A percentile compares a stretch with the other conserved stretches of the same genome.
phyloP scores from a whole-genome alignment of 2,329 filamentous ascomycete genomes.

The Penicillium sclerotigenum region DNA sequence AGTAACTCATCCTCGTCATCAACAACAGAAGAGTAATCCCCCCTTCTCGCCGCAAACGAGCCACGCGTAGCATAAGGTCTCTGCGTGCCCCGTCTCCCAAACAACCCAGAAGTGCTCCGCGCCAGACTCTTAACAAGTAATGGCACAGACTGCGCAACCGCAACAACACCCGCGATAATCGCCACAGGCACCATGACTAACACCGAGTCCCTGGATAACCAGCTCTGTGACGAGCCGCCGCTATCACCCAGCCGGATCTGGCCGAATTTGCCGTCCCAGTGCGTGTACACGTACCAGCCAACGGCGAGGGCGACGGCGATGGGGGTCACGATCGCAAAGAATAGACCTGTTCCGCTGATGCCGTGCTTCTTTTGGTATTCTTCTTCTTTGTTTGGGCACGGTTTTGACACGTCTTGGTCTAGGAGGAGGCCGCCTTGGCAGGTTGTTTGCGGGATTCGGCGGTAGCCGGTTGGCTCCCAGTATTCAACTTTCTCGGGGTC shows the following conservation, averaged over 20 bases:
- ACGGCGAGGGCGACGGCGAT: constrained; percentile 66
- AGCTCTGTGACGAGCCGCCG: constrained; percentile 25
- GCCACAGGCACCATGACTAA: constrained; percentile 80
- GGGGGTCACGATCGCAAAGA: constrained; percentile 79
- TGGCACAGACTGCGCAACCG: constrained; percentile 68
- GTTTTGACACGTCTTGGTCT: constrained; percentile 62
- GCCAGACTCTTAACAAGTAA: constrained; percentile 70
- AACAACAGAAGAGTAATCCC: constrained; percentile 85
- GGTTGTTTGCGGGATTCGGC: constrained; percentile 83
- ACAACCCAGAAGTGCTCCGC: constrained; percentile 58
- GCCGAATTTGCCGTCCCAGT: constrained; percentile 87
- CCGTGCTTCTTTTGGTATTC: constrained; percentile 74
- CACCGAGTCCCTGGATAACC: constrained; percentile 67
- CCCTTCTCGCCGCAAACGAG: constrained; percentile 79
- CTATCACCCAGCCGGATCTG: constrained; percentile 82
- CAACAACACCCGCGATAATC: constrained; percentile 76
- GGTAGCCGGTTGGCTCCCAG: constrained; percentile 82
- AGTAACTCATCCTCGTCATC: constrained; percentile 92
- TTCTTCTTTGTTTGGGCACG: constrained; percentile 76
- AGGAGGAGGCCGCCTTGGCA: constrained; percentile 73
- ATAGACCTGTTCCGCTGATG: constrained; percentile 69
- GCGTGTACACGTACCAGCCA: constrained; percentile 81
- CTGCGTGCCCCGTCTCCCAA: constrained; percentile 48
- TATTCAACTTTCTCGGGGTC: constrained; percentile 72
- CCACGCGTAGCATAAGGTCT: constrained; percentile 81